phyloP scores from a whole-genome alignment of 257 asterid genomes.

The Solanum corneliomulleri region DNA sequence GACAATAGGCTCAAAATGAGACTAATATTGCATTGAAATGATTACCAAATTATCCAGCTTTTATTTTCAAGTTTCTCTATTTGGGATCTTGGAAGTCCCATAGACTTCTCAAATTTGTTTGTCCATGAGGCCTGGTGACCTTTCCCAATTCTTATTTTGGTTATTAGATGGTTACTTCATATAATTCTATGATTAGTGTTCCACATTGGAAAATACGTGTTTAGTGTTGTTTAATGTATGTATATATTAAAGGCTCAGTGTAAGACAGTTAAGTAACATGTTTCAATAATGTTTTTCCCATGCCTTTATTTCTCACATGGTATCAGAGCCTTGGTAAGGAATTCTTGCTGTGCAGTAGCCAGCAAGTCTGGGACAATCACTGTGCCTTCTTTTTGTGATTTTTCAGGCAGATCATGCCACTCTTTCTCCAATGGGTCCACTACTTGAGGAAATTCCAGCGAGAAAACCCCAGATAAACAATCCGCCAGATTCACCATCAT shows the following conservation, averaged over 20 bases:
- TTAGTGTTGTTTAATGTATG: not conserved
- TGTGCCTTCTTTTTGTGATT: not conserved
- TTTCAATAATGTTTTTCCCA: not conserved
- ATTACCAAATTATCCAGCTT: not conserved
- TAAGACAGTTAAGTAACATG: not conserved
- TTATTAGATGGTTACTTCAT: not conserved
- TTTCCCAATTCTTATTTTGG: not conserved
- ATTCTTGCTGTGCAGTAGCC: not conserved
- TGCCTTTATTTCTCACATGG: not conserved
- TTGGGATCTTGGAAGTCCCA: not conserved
- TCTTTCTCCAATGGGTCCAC: not conserved
- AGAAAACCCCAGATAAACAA: not conserved
- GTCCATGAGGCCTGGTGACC: slow-evolving; percentile 1
- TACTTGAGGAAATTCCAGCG: not conserved
- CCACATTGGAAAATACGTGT: not conserved
- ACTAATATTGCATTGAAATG: not conserved
- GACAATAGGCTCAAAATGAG: not conserved
- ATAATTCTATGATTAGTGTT: not conserved
- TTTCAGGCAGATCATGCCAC: not conserved
- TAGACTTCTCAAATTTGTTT: not conserved
- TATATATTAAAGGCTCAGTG: not conserved
- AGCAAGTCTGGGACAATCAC: not conserved
- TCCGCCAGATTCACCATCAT: not conserved
- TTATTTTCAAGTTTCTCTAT: not conserved
- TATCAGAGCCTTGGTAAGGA: not conserved